Conservation (phyloP, 1,139 yeast species). For the Kurtzmaniella quercitrusa region DNA sequence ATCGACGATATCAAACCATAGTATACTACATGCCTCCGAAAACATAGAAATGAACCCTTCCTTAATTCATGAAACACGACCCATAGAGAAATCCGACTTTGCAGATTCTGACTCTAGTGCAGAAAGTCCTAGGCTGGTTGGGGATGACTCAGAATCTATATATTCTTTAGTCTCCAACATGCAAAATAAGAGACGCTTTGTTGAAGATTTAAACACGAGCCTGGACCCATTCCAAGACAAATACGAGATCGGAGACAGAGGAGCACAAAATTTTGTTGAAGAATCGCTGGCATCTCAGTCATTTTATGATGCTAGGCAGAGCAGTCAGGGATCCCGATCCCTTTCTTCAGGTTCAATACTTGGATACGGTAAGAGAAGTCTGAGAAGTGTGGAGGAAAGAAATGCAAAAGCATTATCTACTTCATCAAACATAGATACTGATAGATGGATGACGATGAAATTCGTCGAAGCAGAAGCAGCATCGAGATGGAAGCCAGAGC, state of each 20-base stretch:
- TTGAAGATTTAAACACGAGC: conserved; percentile 30
- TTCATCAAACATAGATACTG: conserved; percentile 16
- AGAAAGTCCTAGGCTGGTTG: conserved; percentile 9
- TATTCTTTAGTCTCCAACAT: conserved; percentile 31
- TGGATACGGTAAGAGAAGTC: conserved; percentile 1
- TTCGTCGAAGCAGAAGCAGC: neutral
- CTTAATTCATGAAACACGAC: conserved; percentile 6
- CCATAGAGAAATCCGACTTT: conserved; percentile 32
- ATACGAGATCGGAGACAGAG: no score
- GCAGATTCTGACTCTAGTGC: conserved; percentile 37
- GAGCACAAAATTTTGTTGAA: conserved; percentile 3
- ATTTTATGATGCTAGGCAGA: conserved; percentile 7
- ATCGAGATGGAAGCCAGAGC: neutral
- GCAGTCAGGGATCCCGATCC: conserved; percentile 2
- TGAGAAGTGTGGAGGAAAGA: conserved; percentile 5
- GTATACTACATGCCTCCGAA: neutral
- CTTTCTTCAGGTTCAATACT: neutral
- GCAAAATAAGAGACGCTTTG: conserved; percentile 18
- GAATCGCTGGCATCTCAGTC: conserved; percentile 7
- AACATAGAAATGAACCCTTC: conserved; percentile 2
- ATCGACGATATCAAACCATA: conserved; percentile 15
- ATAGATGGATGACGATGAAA: conserved; percentile 2
- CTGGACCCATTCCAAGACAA: conserved; percentile 5
- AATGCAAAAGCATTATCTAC: conserved; percentile 10
- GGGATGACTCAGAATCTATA: conserved; percentile 28